phyloP scores from a whole-genome alignment of 225 moss, liverwort and hornwort genomes.

The Pseudisothecium myosuroides region DNA sequence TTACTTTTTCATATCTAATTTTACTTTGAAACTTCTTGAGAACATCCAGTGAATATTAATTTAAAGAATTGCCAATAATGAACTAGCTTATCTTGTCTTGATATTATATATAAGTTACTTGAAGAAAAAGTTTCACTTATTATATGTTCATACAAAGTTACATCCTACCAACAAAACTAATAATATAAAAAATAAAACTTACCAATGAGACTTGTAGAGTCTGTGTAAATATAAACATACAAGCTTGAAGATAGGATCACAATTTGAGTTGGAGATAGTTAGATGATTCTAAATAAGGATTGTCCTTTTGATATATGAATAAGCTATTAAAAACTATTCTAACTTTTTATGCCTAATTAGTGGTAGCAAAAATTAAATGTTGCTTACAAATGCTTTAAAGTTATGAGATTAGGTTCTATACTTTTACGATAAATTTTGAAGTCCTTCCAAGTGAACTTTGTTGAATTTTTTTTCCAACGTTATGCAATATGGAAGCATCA shows the following conservation, averaged over 20 bases:
- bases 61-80: background rate
- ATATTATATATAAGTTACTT: background rate
- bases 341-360: too few species aligned
- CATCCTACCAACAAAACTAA: too few species aligned
- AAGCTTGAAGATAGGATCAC: background rate
- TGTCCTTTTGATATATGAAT: too few species aligned
- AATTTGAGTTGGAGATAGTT: background rate
- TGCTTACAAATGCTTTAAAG: background rate
- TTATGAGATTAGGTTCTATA: fast-evolving
- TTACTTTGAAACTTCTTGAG: background rate
- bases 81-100: too few species aligned
- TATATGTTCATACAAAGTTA: background rate
- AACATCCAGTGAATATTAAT: too few species aligned
- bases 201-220: background rate
- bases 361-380: background rate
- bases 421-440: too few species aligned
- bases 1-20: background rate
- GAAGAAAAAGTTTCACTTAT: background rate
- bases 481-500: background rate
- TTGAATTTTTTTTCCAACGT: background rate
- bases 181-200: background rate
- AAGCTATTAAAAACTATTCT: background rate
- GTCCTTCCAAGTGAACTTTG: background rate
- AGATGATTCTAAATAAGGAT: background rate
- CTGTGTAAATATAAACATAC: background rate